Evolutionary conservation across 2,329 filamentous ascomycete species (phyloP), one percentile per base, ranked within the genome.

Genomic region (Sporothrix dimorphospora): DNA sequence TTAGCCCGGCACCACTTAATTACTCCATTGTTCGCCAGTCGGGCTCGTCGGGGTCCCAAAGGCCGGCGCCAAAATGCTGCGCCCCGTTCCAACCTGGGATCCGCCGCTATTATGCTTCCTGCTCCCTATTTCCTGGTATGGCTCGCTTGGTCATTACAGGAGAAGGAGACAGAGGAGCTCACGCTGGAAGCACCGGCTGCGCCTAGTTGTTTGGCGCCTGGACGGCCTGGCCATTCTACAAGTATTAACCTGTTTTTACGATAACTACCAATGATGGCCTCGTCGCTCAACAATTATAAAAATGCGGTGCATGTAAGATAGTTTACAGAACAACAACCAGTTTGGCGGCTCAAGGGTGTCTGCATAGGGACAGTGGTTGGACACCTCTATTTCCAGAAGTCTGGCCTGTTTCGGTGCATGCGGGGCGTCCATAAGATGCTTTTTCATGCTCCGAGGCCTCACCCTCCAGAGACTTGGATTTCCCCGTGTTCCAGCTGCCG

Each of bases 21-120:
- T 63, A 21, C 38, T 42, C 34, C 11, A 67, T 67, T 45, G 30
- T 40, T n/a, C 27, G 12, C 24, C 24, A 69, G 49, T 21, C 59
- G 38, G 38, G 40, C 21, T 12, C 6, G 59, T 45, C 59, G 21
- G 38, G 12, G n/a, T n/a, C n/a, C 19, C 38, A 27, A 21, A 42
- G n/a, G 57, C 21, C n/a, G 49, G 49, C 30, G 38, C n/a, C 65
- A 45, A 69, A 61, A n/a, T 70, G 51, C 70, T 72, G 65, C 65
- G 65, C 55, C 34, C 55, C 66, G 27, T 61, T 24, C 38, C 27
- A 27, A 47, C 5, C 47, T 57, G 30, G 21, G 30, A 65, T 65
- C 21, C 40, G 16, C 40, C 21, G 21, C 49, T 47, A 9, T 21
- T 9, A 21, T 53, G 42, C 42, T 6, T 47, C 42, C 47, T 11